Percentiles rank a stretch among this genome's conserved stretches.
These are phyloP conservation scores for Hordeum vulgare DNA, from an alignment of 176 grass and related monocot genomes.

Conservation along the genomic window DNA sequence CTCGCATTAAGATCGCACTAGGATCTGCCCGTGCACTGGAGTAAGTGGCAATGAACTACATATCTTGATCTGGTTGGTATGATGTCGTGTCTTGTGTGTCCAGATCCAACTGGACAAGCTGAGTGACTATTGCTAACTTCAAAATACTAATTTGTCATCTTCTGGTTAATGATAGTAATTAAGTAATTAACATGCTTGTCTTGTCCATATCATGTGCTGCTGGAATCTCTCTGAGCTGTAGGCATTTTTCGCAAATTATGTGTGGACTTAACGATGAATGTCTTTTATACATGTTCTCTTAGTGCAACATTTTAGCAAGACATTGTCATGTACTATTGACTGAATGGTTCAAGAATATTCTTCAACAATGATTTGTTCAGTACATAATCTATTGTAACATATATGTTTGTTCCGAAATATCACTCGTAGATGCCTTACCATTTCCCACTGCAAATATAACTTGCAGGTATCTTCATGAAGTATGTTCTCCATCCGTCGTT, in stretches of 20 bases:
- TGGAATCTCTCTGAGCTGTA: slow-evolving; percentile 7
- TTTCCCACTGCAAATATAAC: slow-evolving; percentile 20
- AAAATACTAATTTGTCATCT: neutral
- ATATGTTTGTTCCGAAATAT: slow-evolving; percentile 1
- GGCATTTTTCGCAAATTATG: neutral
- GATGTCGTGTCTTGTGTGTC: neutral
- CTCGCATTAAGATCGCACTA: slow-evolving; percentile 90
- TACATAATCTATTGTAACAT: neutral
- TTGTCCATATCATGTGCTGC: neutral
- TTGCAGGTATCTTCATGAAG: slow-evolving; percentile 81
- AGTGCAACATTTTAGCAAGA: neutral
- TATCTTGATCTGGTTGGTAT: neutral
- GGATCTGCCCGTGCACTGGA: slow-evolving; percentile 86
- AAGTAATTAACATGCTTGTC: neutral
- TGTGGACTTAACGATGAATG: neutral
- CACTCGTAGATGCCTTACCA: slow-evolving; percentile 2
- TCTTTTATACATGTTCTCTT: neutral
- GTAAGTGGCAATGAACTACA: slow-evolving; percentile 47
- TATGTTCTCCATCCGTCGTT: slow-evolving; percentile 72
- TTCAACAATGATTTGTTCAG: neutral
- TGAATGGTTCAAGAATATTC: neutral
- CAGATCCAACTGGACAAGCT: slow-evolving; percentile 1
- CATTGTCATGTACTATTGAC: neutral
- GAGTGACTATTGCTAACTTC: slow-evolving; percentile 1
- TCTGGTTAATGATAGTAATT: neutral